Evolutionary conservation across 176 grass and related monocot species (phyloP), one percentile per base, ranked within the genome.

Genomic region (Themeda triandra): DNA sequence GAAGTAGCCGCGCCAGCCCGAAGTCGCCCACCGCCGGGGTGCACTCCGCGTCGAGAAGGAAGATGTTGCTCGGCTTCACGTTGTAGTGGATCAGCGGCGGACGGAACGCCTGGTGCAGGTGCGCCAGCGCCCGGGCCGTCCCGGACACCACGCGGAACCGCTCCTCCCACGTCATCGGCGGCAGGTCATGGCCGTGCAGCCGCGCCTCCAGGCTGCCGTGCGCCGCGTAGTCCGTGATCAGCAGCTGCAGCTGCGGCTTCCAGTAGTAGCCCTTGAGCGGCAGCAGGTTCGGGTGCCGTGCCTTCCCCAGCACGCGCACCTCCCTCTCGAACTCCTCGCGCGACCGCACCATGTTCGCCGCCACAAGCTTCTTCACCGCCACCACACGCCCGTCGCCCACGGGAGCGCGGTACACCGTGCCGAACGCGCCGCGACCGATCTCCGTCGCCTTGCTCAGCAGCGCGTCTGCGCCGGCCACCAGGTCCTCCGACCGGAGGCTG

Each of bases 11-110:
- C 45, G 93, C 93, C 44, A 99, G 82, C 44, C 93, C 96, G 80
- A 99, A 99, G 87, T 99, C 96, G 13, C 84, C 86, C 39, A 99
- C 62, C 90, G 64, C 78, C 24, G 96, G 93, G 46, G 84, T 83
- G 84, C 93, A 90, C 35, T 60, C 69, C 11, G 87, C 93, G 83
- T 99, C 96, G 6, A 90, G 87, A 10, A 99, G 88, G 4, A 99
- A 86, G 78, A 99, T 90, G 84, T 99, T 99, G 84, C 87, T 94
- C 10, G 96, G 93, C 85, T 99, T 99, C 23, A 99, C 71, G 86
- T 94, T 90, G 93, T 96, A 99, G 83, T 96, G 96, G 70, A 99
- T 87, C 87, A 99, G 80, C 12, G 93, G 93, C 33, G 96, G 93
- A 6, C 94, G 90, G 88, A 99, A 99, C 19, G 91, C 86, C 73